Percentiles rank a stretch among this genome's conserved stretches.
phyloP scores from a whole-genome alignment of 1,284 basidiomycete species.

The Boletus hoseneyae region DNA sequence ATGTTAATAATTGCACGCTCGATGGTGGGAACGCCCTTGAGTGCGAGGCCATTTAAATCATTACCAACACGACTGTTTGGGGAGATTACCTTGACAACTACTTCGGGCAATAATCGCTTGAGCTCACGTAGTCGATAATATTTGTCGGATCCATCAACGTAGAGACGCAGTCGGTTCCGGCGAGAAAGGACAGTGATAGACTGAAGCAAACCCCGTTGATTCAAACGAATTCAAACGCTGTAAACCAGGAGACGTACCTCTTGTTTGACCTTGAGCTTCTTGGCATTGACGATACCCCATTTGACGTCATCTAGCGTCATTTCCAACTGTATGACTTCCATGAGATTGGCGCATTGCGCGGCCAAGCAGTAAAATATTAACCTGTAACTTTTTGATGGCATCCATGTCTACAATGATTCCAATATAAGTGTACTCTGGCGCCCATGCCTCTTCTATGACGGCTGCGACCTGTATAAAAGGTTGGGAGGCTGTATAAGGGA shows the following conservation, averaged over 20 bases:
- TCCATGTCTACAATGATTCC: conserved; percentile 91
- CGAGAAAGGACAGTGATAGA: conserved; percentile 72
- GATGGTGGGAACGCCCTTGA: conserved; percentile 78
- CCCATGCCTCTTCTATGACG: conserved; percentile 95
- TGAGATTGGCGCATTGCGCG: background rate
- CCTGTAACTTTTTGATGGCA: conserved; percentile 89
- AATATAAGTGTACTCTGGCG: conserved; percentile 87
- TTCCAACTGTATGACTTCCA: conserved; percentile 61
- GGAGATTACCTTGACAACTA: conserved; percentile 78
- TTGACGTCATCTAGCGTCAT: conserved; percentile 92
- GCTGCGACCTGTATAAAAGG: conserved; percentile 67
- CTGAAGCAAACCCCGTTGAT: conserved; percentile 34
- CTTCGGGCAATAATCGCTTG: conserved; percentile 75
- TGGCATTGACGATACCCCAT: conserved; percentile 83
- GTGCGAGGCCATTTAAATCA: background rate
- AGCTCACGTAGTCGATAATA: conserved; percentile 87
- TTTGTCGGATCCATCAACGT: conserved; percentile 81
- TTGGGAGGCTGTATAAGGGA: background rate
- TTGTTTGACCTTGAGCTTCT: conserved; percentile 92
- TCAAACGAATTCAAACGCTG: background rate
- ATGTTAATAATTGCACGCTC: conserved; percentile 92
- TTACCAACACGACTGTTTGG: conserved; percentile 5
- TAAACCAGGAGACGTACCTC: conserved; percentile 48
- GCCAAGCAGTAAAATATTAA: conserved; percentile 28
- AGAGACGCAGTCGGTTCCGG: conserved; percentile 83